Evolutionary conservation across 192 early-diverging fungal genomes (phyloP).

Genomic region (Kickxella alabastrina): DNA sequence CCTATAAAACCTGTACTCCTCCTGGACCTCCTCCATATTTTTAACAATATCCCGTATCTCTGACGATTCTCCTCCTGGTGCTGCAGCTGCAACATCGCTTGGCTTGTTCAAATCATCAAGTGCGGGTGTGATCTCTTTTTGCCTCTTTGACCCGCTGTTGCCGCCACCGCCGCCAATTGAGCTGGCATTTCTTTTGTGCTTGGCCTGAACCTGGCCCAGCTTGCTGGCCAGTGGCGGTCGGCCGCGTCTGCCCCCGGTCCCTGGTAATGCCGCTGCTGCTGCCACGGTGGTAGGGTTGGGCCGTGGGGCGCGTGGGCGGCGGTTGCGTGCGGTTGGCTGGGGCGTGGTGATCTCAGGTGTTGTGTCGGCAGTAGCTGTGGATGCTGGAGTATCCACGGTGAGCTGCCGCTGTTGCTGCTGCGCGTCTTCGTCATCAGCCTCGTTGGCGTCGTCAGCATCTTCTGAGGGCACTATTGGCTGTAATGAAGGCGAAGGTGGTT

Average conservation of each 20-base stretch:
- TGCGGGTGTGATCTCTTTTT: too few relatives aligned
- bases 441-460: not conserved
- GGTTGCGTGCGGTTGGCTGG: conserved; percentile 2
- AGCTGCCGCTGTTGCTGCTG: not conserved
- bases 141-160: too few relatives aligned
- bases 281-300: too few relatives aligned
- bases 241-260: conserved; percentile 9
- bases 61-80: not conserved
- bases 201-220: conserved; percentile 1
- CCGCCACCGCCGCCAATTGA: not conserved
- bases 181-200: not conserved
- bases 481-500: too few relatives aligned
- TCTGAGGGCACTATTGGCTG: too few relatives aligned
- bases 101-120: too few relatives aligned
- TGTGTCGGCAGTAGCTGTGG: conserved; percentile 8
- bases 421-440: not conserved
- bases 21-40: conserved; percentile 38
- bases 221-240: conserved; percentile 15
- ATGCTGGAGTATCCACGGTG: conserved; percentile 7
- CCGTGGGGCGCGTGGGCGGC: conserved; percentile 4
- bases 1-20: conserved; percentile 29
- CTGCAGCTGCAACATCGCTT: too few relatives aligned
- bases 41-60: conserved; percentile 9
- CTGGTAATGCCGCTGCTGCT: conserved; percentile 7
- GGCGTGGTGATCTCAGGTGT: conserved; percentile 7